Conservation (phyloP, 2,329 filamentous ascomycete genomes). For the Dothidotthia symphoricarpi region DNA sequence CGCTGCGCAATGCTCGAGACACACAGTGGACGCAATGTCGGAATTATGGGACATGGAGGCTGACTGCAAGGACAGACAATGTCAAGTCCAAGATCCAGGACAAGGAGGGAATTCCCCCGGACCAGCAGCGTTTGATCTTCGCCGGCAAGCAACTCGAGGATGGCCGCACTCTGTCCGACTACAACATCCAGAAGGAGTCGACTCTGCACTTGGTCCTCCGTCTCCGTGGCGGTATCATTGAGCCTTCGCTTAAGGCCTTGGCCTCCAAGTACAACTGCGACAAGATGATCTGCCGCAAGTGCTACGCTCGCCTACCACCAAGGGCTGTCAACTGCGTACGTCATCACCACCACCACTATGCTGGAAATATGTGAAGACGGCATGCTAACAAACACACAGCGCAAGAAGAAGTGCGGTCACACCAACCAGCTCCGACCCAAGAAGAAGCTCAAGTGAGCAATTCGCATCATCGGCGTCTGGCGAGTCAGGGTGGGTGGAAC, state of each 20-base stretch:
- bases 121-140: constrained; percentile 98
- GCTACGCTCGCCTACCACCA: constrained; percentile 93
- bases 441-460: constrained; percentile 97
- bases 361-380: background rate
- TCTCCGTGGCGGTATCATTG: constrained; percentile 96
- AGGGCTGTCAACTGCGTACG: constrained; percentile 93
- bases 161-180: constrained; percentile 92
- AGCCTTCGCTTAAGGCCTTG: constrained; percentile 97
- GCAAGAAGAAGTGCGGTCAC: constrained; percentile 99
- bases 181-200: constrained; percentile 99
- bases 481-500: constrained; percentile 31
- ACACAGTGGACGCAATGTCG: constrained; percentile 3
- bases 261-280: constrained; percentile 99
- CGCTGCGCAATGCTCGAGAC: constrained; percentile 12
- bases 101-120: constrained; percentile 97
- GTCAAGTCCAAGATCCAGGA: constrained; percentile 99
- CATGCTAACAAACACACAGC: constrained; percentile 26
- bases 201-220: constrained; percentile 98
- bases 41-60: constrained; percentile 7
- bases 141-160: constrained; percentile 99
- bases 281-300: constrained; percentile 99
- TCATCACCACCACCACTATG: constrained; percentile 2
- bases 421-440: constrained; percentile 99
- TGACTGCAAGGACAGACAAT: constrained; percentile 65
- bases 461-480: constrained; percentile 39